Evolutionary conservation across 306 rosid genomes (phyloP), one percentile per base, ranked within the genome.

Genomic region (Rosa multiflora): DNA sequence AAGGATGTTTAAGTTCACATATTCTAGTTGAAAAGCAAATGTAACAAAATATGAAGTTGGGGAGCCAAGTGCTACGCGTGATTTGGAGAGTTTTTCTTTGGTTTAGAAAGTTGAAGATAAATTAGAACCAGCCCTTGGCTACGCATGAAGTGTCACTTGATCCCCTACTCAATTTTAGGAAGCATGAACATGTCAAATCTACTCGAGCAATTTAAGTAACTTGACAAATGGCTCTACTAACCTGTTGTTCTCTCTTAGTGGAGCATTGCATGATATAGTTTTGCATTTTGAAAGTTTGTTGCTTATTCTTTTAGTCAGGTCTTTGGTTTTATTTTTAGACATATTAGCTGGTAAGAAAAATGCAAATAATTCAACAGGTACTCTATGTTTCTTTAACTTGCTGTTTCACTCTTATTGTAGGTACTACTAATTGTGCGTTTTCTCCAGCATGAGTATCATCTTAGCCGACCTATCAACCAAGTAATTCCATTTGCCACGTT

Each of bases 381-480:
- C 46, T 66, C 73, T 69, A n/a, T 8, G 5, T 44, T 32, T 48
- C 59, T 80, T 83, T 61, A 74, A 80, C 64, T 61, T 55, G 32
- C 59, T 58, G 11, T 10, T 74, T 77, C 75, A 5, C 61, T 68
- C 10, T 42, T 52, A 67, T 76, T 87, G 37, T 86, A 95, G 99
- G 94, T 92, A 79, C 83, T 95, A 76, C 86, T 95, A 35, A 90
- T 95, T 51, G 88, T 85, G 78, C 99, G 99, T 70, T 91, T 95
- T 85, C 98, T 95, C 81, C 99, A 95, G 87, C 98, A 92, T 72
- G 97, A 92, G 86, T 94, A 92, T 84, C 99, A 95, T 92, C 99
- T 92, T 78, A 92, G 95, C 81, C 91, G 99, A 46, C 90, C 93
- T 35, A 92, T 91, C 78, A 93, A 91, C 88, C 99, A 95, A 81